Evolutionary conservation across 345 rosid species (phyloP).

Genomic region (Erucastrum elatum): DNA sequence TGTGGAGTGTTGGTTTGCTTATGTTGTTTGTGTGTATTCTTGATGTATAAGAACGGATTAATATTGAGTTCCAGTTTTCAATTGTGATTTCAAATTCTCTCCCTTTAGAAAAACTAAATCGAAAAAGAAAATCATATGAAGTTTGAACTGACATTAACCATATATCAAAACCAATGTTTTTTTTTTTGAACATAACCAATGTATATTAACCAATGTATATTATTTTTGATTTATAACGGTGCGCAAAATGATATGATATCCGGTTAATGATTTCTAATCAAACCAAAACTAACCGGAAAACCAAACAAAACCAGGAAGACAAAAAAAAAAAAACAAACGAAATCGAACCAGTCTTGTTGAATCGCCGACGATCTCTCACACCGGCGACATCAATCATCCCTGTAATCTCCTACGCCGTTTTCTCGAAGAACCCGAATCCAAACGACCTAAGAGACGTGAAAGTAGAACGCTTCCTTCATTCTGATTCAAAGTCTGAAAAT

Average conservation of each 20-base stretch:
- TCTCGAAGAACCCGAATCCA: constrained; percentile 43
- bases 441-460: constrained; percentile 77
- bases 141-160: no score
- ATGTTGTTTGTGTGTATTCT: background rate
- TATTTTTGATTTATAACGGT: no score
- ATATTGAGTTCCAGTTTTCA: background rate
- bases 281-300: constrained; percentile 13
- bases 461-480: constrained; percentile 54
- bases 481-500: constrained; percentile 31
- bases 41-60: background rate
- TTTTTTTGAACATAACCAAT: no score
- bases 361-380: constrained; percentile 10
- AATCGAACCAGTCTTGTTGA: background rate
- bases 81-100: background rate
- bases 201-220: no score
- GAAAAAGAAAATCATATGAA: no score
- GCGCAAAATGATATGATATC: no score
- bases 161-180: no score
- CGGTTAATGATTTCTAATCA: background rate
- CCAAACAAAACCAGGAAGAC: background rate
- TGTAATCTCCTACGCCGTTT: background rate
- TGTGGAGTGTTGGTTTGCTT: constrained; percentile 17
- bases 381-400: constrained; percentile 18
- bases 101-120: no score
- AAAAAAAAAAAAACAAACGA: background rate